Conservation (phyloP, 345 rosid genomes). For the Populus simonii region DNA sequence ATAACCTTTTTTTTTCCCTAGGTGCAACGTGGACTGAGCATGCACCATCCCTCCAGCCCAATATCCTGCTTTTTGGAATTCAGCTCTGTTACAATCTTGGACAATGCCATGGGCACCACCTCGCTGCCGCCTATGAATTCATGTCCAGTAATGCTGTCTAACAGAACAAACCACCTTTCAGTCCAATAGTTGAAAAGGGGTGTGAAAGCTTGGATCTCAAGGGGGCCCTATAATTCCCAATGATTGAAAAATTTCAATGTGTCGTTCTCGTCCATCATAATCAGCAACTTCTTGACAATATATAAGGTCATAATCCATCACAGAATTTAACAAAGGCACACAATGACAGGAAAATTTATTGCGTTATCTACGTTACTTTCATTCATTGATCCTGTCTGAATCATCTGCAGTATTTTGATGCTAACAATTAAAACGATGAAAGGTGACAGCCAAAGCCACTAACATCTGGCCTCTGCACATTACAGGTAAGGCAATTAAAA, state of each 20-base stretch:
- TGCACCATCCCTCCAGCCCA: too few relatives aligned
- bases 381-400: slow-evolving; percentile 10
- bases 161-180: neutral
- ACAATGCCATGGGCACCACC: neutral
- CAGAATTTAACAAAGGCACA: slow-evolving; percentile 5
- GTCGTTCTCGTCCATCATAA: slow-evolving; percentile 11
- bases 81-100: neutral
- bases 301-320: slow-evolving; percentile 6
- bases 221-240: slow-evolving; percentile 1
- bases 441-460: slow-evolving; percentile 16
- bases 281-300: neutral
- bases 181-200: neutral
- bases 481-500: neutral
- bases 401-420: slow-evolving; percentile 9
- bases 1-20: too few relatives aligned
- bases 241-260: slow-evolving; percentile 6
- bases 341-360: slow-evolving; percentile 27
- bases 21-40: too few relatives aligned
- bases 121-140: neutral
- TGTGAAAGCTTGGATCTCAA: slow-evolving; percentile 9
- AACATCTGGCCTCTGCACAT: slow-evolving; percentile 11
- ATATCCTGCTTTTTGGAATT: too few relatives aligned
- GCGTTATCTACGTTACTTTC: slow-evolving; percentile 25
- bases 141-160: neutral
- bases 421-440: slow-evolving; percentile 10